Conservation (phyloP, 345 rosid species). For the Eucalyptus pauciflora region DNA sequence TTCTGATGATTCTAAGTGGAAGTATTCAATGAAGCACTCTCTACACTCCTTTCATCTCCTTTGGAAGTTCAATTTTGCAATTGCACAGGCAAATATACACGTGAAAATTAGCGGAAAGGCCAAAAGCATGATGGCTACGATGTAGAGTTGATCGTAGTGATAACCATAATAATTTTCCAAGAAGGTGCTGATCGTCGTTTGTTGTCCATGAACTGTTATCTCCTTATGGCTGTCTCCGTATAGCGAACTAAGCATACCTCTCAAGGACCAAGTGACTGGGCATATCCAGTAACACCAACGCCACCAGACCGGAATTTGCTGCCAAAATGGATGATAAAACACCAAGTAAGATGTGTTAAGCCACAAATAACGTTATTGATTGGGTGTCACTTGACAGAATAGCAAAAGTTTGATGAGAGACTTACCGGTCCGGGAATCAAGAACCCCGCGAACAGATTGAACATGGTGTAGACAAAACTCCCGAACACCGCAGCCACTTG, state of each 20-base stretch:
- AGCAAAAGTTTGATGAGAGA: not conserved
- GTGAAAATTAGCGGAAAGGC: constrained; percentile 18
- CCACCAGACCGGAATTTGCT: constrained; percentile 41
- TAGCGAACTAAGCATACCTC: constrained; percentile 20
- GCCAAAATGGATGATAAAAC: not conserved
- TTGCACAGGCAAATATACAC: constrained; percentile 5
- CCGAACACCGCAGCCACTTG: constrained; percentile 26
- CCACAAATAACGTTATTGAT: not conserved
- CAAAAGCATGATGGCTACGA: constrained; percentile 4
- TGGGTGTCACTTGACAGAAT: not conserved
- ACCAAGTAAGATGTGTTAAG: not conserved
- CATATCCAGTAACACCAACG: constrained; percentile 24
- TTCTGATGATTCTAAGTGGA: not conserved
- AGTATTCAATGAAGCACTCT: not conserved
- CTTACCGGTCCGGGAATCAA: constrained; percentile 33
- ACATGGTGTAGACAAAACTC: constrained; percentile 14
- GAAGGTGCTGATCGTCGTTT: constrained; percentile 5
- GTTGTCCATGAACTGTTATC: constrained; percentile 11
- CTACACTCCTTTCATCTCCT: not conserved
- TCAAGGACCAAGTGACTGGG: constrained; percentile 27
- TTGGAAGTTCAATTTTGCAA: constrained; percentile 30
- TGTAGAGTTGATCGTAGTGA: constrained; percentile 4
- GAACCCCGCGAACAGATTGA: constrained; percentile 40
- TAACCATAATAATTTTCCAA: constrained; percentile 15
- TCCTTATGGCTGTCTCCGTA: constrained; percentile 22